These are phyloP conservation scores for Pythium sp. DNA, from an alignment of 352 stramenopile species.

Conservation along the genomic window DNA sequence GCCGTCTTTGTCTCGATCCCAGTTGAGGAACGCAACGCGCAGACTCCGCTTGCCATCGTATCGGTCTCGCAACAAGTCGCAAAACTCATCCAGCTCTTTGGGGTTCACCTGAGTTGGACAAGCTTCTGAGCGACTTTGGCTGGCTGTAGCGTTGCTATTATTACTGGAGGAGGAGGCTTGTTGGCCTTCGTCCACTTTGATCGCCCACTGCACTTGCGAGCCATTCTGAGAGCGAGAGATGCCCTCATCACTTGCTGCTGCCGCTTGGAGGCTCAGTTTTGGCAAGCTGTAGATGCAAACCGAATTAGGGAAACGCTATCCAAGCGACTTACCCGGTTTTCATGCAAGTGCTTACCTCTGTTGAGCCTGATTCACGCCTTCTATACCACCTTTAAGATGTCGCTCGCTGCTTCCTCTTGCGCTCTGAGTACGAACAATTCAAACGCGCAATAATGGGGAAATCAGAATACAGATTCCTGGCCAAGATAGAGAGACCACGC, in stretches of 20 bases:
- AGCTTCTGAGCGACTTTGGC: not conserved
- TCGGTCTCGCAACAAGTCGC: slow-evolving; percentile 40
- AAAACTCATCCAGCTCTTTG: slow-evolving; percentile 33
- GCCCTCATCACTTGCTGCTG: not conserved
- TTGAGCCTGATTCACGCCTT: not conserved
- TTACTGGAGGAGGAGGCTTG: not conserved
- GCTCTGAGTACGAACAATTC: slow-evolving; percentile 16
- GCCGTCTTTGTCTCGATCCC: slow-evolving; percentile 58
- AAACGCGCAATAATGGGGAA: not conserved
- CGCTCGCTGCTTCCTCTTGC: slow-evolving; percentile 24
- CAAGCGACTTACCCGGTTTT: too few relatives aligned
- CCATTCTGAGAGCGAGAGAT: not conserved
- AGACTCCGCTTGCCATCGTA: slow-evolving; percentile 60
- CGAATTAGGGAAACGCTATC: not conserved
- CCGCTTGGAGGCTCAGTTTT: slow-evolving; percentile 3
- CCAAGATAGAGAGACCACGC: not conserved
- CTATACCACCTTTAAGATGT: not conserved
- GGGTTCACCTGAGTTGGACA: not conserved
- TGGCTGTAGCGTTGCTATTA: not conserved
- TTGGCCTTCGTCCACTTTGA: slow-evolving; percentile 20
- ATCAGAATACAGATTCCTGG: too few relatives aligned
- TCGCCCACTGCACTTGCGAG: slow-evolving; percentile 38
- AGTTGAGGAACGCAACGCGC: slow-evolving; percentile 52
- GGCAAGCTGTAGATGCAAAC: not conserved
- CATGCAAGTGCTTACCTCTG: not conserved